These are phyloP conservation scores for Podospora fimiseda DNA, from an alignment of 495 filamentous ascomycete species.

Conservation along the genomic window DNA sequence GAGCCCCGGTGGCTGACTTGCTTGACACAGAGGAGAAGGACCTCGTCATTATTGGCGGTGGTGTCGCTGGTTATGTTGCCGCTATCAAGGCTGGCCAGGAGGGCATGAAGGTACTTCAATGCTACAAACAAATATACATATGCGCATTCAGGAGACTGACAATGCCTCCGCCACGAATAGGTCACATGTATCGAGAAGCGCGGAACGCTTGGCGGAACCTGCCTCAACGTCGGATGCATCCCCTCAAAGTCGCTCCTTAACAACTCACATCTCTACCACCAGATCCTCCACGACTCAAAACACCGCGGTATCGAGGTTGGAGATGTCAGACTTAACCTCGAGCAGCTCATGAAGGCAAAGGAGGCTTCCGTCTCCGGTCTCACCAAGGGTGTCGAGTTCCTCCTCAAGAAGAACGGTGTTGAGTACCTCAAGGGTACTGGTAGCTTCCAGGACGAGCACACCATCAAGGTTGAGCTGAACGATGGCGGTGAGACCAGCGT, in stretches of 20 bases:
- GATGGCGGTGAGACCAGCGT: conserved; percentile 84
- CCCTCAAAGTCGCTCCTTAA: conserved; percentile 98
- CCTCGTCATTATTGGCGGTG: conserved; percentile 91
- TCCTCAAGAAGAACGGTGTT: conserved; percentile 98
- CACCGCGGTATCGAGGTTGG: conserved; percentile 89
- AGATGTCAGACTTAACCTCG: conserved; percentile 91
- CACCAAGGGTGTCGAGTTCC: conserved; percentile 95
- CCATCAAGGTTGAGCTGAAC: conserved; percentile 78
- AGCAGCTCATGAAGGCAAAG: conserved; percentile 97
- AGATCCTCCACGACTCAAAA: conserved; percentile 94
- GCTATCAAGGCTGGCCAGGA: conserved; percentile 98
- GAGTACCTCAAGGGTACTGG: conserved; percentile 93
- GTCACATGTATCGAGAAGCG: conserved; percentile 98
- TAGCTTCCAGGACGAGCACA: conserved; percentile 81
- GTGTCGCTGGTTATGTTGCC: conserved; percentile 97
- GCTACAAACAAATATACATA: background rate
- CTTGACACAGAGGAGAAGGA: conserved; percentile 69
- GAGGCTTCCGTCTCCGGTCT: conserved; percentile 80
- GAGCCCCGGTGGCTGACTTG: conserved; percentile 19
- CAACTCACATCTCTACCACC: conserved; percentile 98
- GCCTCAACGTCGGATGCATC: conserved; percentile 98
- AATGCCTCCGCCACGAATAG: conserved; percentile 39
- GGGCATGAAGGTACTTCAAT: conserved; percentile 74
- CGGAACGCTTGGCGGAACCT: conserved; percentile 89
- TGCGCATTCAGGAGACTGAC: background rate